These are phyloP conservation scores for Colletotrichum higginsianum DNA, from an alignment of 2,329 filamentous ascomycete genomes.

Conservation along the genomic window DNA sequence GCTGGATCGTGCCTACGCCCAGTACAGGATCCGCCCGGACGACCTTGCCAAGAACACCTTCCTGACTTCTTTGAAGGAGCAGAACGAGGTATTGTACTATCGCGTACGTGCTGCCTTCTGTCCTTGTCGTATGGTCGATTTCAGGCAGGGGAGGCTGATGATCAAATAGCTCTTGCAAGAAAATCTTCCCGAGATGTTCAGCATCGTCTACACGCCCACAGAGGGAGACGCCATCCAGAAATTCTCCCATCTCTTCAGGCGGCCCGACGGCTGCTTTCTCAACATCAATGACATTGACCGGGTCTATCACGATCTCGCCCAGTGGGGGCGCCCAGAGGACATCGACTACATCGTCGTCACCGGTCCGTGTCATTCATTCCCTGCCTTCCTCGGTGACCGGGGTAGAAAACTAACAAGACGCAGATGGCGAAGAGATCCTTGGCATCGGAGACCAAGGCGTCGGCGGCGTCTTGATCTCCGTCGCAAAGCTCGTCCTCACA, in stretches of 20 bases:
- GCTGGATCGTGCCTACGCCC: conserved; percentile 82
- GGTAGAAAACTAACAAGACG: conserved; percentile 39
- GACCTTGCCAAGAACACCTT: conserved; percentile 90
- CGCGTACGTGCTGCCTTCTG: conserved; percentile 61
- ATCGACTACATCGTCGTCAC: conserved; percentile 92
- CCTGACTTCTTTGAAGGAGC: conserved; percentile 86
- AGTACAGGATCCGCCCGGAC: conserved; percentile 76
- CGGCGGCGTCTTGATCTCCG: conserved; percentile 86
- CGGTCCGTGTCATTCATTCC: conserved; percentile 63
- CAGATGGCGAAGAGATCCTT: conserved; percentile 79
- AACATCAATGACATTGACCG: conserved; percentile 79
- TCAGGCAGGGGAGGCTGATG: neutral
- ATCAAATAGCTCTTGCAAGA: conserved; percentile 75
- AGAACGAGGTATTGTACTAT: conserved; percentile 88
- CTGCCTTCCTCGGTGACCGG: too few species aligned
- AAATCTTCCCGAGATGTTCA: conserved; percentile 89
- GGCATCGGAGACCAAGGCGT: conserved; percentile 93
- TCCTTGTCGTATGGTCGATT: too few species aligned
- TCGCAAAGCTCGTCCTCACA: conserved; percentile 86
- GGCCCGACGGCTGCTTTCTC: conserved; percentile 85
- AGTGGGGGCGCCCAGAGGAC: conserved; percentile 80
- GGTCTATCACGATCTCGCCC: conserved; percentile 75
- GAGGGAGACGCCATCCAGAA: conserved; percentile 91
- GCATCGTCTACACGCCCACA: conserved; percentile 91
- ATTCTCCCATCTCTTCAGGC: conserved; percentile 83